Evolutionary conservation across 1,284 basidiomycete genomes (phyloP).

Genomic region (Coniferiporia sulphurascens): DNA sequence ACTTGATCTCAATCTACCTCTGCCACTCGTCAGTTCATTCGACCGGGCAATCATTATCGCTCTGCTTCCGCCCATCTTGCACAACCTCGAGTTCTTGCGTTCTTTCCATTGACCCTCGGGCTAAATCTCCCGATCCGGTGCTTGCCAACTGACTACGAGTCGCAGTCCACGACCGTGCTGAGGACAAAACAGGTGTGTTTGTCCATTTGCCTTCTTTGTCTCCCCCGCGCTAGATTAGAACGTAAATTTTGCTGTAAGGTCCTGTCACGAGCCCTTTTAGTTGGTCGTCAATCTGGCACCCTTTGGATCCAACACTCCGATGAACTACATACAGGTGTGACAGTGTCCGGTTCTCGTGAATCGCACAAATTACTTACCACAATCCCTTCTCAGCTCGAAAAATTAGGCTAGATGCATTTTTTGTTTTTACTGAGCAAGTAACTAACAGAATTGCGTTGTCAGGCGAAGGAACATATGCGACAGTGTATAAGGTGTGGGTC

Average conservation of each 20-base stretch:
- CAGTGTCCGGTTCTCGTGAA: background rate
- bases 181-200: no score
- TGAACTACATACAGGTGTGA: constrained; percentile 69
- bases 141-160: background rate
- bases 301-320: constrained; percentile 25
- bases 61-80: background rate
- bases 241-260: background rate
- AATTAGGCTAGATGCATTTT: constrained; percentile 52
- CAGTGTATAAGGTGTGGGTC: constrained; percentile 77
- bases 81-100: background rate
- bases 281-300: constrained; percentile 8
- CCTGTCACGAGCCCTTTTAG: background rate
- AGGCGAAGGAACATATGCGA: constrained; percentile 87
- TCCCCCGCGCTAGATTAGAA: background rate
- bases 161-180: no score
- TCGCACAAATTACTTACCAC: background rate
- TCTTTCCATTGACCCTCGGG: background rate
- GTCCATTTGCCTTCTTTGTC: background rate
- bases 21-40: background rate
- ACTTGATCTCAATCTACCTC: constrained; percentile 3
- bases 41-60: background rate
- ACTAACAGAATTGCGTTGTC: constrained; percentile 2
- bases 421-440: background rate
- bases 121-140: background rate
- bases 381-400: constrained; percentile 59